Evolutionary conservation across 78 protist species (phyloP), one percentile per base, ranked within the genome.

Genomic region (Dictyostelium brefeldianum): DNA sequence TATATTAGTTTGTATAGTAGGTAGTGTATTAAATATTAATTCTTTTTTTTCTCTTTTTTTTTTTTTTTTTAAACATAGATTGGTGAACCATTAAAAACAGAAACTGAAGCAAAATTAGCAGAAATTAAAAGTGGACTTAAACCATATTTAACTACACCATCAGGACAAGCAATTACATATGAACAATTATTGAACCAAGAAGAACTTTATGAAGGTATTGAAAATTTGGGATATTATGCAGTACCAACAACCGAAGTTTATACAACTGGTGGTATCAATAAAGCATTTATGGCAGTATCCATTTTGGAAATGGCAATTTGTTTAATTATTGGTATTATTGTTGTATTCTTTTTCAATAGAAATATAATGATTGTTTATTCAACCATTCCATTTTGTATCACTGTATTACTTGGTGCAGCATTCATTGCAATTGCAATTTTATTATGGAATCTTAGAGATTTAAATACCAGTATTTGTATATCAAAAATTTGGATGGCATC

Each of bases 401-500:
- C 65, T n/a, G 14, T 85, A 20, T 43, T 50, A 11, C 51, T 85
- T 11, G 92, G 92, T 48, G 82, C 83, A 50, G 25, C 18, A 25
- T 67, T 85, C 22, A 47, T 85, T 27, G 81, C 79, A 18, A 46
- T 64, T 1, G 92, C 81, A 0, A 41, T 85, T 54, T 29, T 85
- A 9, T 29, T 85, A 3, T 85, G 65, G 81, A 85, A 85, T 56
- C 41, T 46, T 47, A 43, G 71, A 31, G n/a, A 77, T 7, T 46
- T 57, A 47, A 85, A 51, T 7, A 50, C 25, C 17, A 62, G 59
- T 18, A 74, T 85, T 27, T 85, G 92, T 62, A 43, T 12, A 4
- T 46, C 84, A 17, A 62, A 71, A 20, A 64, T 85, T 46, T 85
- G 92, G 92, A 74, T 85, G 92, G 65, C 80, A 8, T 85, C 92